Evolutionary conservation across 352 stramenopile species (phyloP), one percentile per base, ranked within the genome.

Genomic region (Phytophthora cryptogea): DNA sequence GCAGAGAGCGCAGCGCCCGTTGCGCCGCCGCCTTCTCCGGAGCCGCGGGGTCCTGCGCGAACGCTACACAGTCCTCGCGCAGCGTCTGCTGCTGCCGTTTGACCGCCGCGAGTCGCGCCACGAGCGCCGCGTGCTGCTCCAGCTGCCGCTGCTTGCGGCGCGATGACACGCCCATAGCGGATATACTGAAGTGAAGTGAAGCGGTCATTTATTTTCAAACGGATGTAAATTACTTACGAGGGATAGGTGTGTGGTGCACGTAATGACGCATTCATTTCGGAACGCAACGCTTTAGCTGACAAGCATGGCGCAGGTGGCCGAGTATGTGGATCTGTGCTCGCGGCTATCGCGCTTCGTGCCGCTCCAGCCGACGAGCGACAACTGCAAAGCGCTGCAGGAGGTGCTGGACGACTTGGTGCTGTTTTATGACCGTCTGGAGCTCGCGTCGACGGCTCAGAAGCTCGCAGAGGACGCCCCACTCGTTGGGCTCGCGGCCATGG

Each of bases 271-370:
- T 23, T 20, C 35, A 40, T 16, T 40, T 43, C 26, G 37, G 42
- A 42, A 28, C 23, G 17, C 14, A 55, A 17, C 6, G 20, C 20
- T 23, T 23, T 23, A 26, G n/a, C 13, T 53, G 56, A 70, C 59
- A 60, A 63, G 11, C 33, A 66, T 70, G 63, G 47, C 20, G 60
- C 44, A 69, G 32, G 69, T 82, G 53, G 63, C 70, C 51, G 37
- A 58, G 54, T 78, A 85, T 52, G 66, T 90, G 8, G 72, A 80
- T 62, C 66, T 92, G 42, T 90, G 81, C 42, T 72, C 81, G 71
- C 76, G 71, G 42, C 66, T 94, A 55, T 86, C 84, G 59, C 77
- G 71, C 45, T 78, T 89, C 49, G 56, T 89, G 58, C 77, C 74
- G 54, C 48, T 68, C 10, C 61, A 61, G 28, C 65, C 73, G 8